These are phyloP conservation scores for Calonectria pseudoturangicola DNA, from an alignment of 2,329 filamentous ascomycete species.

Conservation along the genomic window DNA sequence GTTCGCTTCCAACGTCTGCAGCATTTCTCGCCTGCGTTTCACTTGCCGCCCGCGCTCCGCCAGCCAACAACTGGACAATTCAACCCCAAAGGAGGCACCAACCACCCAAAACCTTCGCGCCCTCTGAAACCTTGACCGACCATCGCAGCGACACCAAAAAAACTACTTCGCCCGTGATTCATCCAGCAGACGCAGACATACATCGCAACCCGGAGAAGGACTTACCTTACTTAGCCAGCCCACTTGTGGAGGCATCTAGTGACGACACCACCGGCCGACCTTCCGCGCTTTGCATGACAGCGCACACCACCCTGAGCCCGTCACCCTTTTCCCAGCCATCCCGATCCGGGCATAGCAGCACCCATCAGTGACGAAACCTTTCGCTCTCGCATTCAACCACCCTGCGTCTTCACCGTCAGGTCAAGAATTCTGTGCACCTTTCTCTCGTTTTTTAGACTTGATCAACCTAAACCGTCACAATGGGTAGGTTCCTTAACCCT, in stretches of 20 bases:
- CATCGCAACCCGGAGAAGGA: neutral
- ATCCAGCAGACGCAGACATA: neutral
- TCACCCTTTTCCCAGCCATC: slow-evolving; percentile 30
- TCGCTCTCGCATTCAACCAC: neutral
- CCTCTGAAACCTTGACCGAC: slow-evolving; percentile 17
- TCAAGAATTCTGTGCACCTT: slow-evolving; percentile 1
- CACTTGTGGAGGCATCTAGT: slow-evolving; percentile 21
- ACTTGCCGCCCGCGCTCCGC: slow-evolving; percentile 36
- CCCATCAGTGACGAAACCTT: slow-evolving; percentile 7
- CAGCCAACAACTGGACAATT: slow-evolving; percentile 24
- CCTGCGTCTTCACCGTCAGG: neutral
- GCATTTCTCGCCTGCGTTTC: slow-evolving; percentile 38
- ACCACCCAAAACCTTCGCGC: slow-evolving; percentile 21
- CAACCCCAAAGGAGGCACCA: neutral
- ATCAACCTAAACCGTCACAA: slow-evolving; percentile 55
- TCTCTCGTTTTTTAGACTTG: slow-evolving; percentile 4
- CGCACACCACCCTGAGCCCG: slow-evolving; percentile 29
- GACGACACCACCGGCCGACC: slow-evolving; percentile 36
- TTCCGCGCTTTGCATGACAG: slow-evolving; percentile 23
- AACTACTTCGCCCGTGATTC: slow-evolving; percentile 14
- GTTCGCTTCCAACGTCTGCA: slow-evolving; percentile 33
- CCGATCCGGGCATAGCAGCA: slow-evolving; percentile 21
- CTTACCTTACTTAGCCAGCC: neutral
- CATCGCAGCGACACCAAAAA: slow-evolving; percentile 7
- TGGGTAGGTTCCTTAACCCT: slow-evolving; percentile 58